Conservation (phyloP, 345 rosid genomes). For the Abelmoschus esculentus region DNA sequence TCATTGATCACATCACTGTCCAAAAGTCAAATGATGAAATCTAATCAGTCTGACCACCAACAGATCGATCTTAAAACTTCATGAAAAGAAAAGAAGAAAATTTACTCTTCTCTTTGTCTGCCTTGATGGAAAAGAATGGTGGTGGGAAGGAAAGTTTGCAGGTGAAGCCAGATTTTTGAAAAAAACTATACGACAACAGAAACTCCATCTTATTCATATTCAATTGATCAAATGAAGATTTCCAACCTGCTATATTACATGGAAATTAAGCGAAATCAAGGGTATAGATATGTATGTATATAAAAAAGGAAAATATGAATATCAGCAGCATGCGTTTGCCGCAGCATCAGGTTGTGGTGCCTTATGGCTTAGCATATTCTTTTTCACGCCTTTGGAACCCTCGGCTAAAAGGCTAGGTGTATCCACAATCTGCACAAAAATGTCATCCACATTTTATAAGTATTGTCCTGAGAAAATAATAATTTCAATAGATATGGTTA, state of each 20-base stretch:
- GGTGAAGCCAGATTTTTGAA: not conserved
- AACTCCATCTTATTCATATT: too few relatives aligned
- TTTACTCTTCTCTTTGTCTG: not conserved
- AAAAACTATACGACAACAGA: too few relatives aligned
- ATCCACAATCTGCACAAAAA: conserved; percentile 35
- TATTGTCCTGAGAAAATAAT: not conserved
- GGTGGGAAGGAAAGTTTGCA: not conserved
- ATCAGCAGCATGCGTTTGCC: conserved; percentile 35
- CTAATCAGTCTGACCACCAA: too few relatives aligned
- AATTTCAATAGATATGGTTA: not conserved
- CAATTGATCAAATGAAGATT: not conserved
- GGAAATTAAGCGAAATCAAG: not conserved
- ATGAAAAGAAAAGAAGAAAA: too few relatives aligned
- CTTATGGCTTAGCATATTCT: conserved; percentile 41
- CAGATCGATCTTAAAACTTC: too few relatives aligned
- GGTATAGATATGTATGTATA: not conserved
- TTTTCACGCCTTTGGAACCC: conserved; percentile 37
- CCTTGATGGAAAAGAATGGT: not conserved
- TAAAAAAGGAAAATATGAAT: not conserved
- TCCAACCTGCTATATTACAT: not conserved
- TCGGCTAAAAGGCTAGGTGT: conserved; percentile 46
- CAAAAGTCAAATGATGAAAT: too few relatives aligned
- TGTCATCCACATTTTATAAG: not conserved
- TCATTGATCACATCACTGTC: too few relatives aligned
- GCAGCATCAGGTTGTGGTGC: conserved; percentile 24